Evolutionary conservation across 2,329 filamentous ascomycete genomes (phyloP), one percentile per base, ranked within the genome.

Genomic region (Alternaria burnsii): DNA sequence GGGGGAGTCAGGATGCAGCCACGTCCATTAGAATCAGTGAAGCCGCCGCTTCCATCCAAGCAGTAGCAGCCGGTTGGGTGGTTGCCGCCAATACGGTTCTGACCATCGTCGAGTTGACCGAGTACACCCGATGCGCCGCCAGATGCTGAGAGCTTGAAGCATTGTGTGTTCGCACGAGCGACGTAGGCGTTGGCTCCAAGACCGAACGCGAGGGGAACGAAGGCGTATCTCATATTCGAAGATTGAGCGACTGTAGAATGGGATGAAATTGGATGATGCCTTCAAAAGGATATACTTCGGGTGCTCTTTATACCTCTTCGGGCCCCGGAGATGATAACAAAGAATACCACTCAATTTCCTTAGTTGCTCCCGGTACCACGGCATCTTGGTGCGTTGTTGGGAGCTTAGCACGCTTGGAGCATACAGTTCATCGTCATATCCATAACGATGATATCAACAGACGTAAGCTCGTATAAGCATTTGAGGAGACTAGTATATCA

Each of bases 1-100:
- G 85, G 83, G 41, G 83, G 81, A 63, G 88, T 90, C 70, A 89
- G 79, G 76, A 89, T 88, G 71, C 89, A 91, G 20, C 88, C 87
- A 58, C 86, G 52, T 52, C 84, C 84, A 48, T 81, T 80, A 48
- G 78, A 74, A 71, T 90, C 88, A 18, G 80, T 85, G 61, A 91
- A 70, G 22, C 75, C 79, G 9, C 66, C 66, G 44, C 80, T 79
- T 63, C 83, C 80, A 63, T 83, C 80, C 67, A 90, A 82, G 58
- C 82, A 87, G 72, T 86, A 90, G 9, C 82, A 79, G 14, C 82
- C 82, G 47, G 81, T 71, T 5, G 77, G 63, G 12, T 86, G 74
- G 22, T 78, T 79, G 47, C 84, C 84, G 42, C 85, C 84, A 44
- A 89, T 82, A 50, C 87, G 83, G 69, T 83, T 85, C 78, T 91